Evolutionary conservation across 768 basidiomycete species (phyloP).

Genomic region (Russula olivacea): DNA sequence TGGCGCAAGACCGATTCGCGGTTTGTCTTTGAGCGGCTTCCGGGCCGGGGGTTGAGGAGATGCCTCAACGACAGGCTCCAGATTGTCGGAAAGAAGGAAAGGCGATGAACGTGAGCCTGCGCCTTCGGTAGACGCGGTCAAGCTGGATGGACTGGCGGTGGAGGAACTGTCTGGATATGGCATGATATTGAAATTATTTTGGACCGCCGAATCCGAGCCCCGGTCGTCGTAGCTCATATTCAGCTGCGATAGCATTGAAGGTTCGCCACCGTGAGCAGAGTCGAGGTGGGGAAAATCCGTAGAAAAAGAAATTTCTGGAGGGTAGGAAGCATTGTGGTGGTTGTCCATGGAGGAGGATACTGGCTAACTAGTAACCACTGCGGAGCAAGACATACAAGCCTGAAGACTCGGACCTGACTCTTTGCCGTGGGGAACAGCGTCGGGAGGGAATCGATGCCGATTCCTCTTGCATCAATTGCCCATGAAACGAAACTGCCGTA

Average conservation of each 20-base stretch:
- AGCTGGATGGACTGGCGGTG: not conserved
- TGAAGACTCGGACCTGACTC: too few species aligned
- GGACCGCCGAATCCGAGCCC: not conserved
- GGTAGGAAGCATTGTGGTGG: not conserved
- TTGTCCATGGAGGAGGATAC: conserved; percentile 1
- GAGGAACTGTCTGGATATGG: conserved; percentile 7
- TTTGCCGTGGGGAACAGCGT: too few species aligned
- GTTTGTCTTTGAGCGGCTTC: conserved; percentile 30
- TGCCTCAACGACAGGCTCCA: not conserved
- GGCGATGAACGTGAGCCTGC: not conserved
- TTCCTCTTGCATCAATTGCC: too few species aligned
- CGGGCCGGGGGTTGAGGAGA: not conserved
- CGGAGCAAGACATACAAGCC: not conserved
- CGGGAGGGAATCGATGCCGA: too few species aligned
- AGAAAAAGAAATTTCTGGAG: not conserved
- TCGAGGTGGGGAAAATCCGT: not conserved
- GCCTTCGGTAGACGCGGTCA: conserved; percentile 2
- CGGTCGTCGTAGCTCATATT: not conserved
- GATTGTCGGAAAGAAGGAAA: not conserved
- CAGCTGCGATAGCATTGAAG: not conserved
- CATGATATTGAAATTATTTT: not conserved
- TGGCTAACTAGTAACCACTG: not conserved
- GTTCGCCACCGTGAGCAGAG: not conserved
- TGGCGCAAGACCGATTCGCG: conserved; percentile 59
- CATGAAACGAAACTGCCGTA: too few species aligned